A percentile compares a stretch with the other conserved stretches of the same genome.
These are phyloP conservation scores for Purshia tridentata DNA, from an alignment of 306 rosid genomes.

Conservation along the genomic window DNA sequence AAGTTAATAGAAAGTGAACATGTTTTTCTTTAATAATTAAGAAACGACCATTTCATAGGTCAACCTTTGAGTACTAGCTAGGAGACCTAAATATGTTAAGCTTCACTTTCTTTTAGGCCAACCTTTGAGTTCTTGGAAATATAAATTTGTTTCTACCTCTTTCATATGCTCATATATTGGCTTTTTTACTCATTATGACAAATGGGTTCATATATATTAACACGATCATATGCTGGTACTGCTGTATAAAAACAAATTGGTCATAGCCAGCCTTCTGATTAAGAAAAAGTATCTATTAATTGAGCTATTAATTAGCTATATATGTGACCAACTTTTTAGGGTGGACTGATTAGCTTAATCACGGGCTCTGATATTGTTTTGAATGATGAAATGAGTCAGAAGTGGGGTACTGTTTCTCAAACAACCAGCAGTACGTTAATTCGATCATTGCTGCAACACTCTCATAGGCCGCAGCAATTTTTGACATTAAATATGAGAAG, in stretches of 20 bases:
- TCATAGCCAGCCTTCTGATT: neutral
- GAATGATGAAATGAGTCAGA: slow-evolving; percentile 1
- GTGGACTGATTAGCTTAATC: slow-evolving; percentile 12
- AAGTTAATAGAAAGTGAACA: no score
- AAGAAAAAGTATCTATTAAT: neutral
- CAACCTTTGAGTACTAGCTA: neutral
- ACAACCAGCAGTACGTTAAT: slow-evolving; percentile 40
- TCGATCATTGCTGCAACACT: neutral
- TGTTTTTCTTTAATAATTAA: no score
- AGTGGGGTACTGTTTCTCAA: slow-evolving; percentile 22
- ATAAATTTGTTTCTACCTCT: neutral
- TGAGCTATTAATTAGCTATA: neutral
- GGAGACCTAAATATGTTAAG: neutral
- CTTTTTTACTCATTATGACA: neutral
- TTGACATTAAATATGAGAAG: slow-evolving; percentile 7
- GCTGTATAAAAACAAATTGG: neutral
- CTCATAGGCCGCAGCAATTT: neutral
- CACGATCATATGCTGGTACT: neutral
- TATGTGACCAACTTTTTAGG: neutral
- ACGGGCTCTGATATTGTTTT: slow-evolving; percentile 6
- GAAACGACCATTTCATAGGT: neutral
- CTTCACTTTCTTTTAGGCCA: neutral
- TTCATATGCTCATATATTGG: neutral
- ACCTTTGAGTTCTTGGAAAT: neutral
- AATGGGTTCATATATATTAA: neutral